Evolutionary conservation across 129 eudicot species (phyloP), one percentile per base, ranked within the genome.

Genomic region (Silybum marianum): DNA sequence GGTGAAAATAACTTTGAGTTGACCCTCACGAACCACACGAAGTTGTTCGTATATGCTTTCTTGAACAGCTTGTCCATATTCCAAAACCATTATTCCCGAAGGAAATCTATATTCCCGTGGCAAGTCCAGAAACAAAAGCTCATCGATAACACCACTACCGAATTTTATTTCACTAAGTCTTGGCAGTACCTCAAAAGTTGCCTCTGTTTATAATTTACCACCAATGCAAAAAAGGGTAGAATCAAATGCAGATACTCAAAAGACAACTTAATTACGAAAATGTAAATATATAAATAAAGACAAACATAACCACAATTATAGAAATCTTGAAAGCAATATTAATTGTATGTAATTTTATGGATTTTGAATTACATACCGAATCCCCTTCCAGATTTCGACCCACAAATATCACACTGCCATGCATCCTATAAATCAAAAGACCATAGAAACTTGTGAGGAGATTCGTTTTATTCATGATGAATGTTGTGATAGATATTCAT

Each of bases 401-500:
- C 98, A 90, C 99, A 96, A 74, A 96, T 90, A 62, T 93, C 97
- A 90, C 99, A 96, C 79, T 96, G 98, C 99, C 99, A 96, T 39
- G 97, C 97, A 87, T 93, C 98, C 99, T 96, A 81, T 77, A 77
- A 1, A 36, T 22, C 22, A 77, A 28, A 28, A 65, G 60, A 63
- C 72, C 67, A 21, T 18, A 63, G 80, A 65, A 62, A 38, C 12
- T 14, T 23, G 13, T 62, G 51, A 76, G 54, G 9, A 63, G 22
- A 77, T 77, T 7, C 63, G 11, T 8, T 58, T 58, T 58, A 58
- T 18, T 58, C 66, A 58, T 58, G 19, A 14, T 48, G 60, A 48
- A 48, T 48, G 60, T 48, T 4, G 60, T 48, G 4, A 48, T 14
- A 48, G 19, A 48, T 48, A 48, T 46, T 46, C n/a, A 46, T 48